phyloP scores from a whole-genome alignment of 2,329 filamentous ascomycete species.

The Colletotrichum trifolii region DNA sequence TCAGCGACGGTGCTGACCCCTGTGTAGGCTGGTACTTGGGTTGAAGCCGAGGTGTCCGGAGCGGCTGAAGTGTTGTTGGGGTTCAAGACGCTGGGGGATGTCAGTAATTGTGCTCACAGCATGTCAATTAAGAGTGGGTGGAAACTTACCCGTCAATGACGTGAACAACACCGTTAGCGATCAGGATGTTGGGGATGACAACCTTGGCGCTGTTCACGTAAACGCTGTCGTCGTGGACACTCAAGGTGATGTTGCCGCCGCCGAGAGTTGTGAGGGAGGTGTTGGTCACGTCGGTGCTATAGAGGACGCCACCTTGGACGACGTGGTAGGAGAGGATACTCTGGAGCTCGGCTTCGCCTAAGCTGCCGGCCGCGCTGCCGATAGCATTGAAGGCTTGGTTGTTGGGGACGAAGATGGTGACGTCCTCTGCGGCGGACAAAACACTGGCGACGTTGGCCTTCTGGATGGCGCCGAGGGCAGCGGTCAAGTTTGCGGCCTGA shows the following conservation, averaged over 20 bases:
- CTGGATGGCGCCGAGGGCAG: conserved; percentile 58
- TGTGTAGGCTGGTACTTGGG: conserved; percentile 64
- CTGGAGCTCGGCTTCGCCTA: conserved; percentile 59
- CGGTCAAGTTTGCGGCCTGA: conserved; percentile 54
- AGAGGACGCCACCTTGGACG: conserved; percentile 64
- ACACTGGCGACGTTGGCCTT: conserved; percentile 53
- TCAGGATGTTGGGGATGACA: conserved; percentile 58
- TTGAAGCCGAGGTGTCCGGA: conserved; percentile 54
- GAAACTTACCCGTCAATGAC: conserved; percentile 64
- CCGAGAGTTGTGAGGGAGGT: conserved; percentile 37
- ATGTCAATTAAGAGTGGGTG: not conserved
- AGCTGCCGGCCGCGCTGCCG: conserved; percentile 59
- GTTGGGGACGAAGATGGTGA: conserved; percentile 74
- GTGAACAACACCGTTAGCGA: conserved; percentile 67
- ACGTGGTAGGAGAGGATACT: conserved; percentile 73
- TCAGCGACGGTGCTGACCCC: conserved; percentile 60
- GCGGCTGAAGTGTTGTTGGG: conserved; percentile 58
- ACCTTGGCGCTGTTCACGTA: conserved; percentile 62
- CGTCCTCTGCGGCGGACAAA: conserved; percentile 54
- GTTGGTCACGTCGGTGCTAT: conserved; percentile 51
- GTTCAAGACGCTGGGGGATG: conserved; percentile 63
- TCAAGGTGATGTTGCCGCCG: conserved; percentile 41
- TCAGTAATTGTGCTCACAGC: conserved; percentile 1
- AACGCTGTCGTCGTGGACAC: conserved; percentile 56
- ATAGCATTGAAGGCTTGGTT: conserved; percentile 70